Evolutionary conservation across 108 stramenopile genomes (phyloP), one percentile per base, ranked within the genome.

Genomic region (Seminavis robusta): DNA sequence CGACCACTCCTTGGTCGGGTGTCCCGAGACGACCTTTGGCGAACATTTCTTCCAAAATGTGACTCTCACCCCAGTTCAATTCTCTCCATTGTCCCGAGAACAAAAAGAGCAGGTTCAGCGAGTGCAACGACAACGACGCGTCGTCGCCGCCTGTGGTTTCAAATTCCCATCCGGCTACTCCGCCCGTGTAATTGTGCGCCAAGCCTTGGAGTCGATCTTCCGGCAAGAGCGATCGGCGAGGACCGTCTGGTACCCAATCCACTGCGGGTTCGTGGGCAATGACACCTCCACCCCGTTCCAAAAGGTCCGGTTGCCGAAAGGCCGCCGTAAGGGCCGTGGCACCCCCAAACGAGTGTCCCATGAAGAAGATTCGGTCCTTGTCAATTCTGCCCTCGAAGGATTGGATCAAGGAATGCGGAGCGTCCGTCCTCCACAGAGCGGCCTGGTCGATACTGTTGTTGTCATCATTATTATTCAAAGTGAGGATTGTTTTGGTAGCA

Each of bases 281-380:
- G 19, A 80, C 51, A 23, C 58, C 47, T 1, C 30, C 33, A n/a
- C n/a, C n/a, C n/a, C n/a, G n/a, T 2, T 16, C 10, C 16, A 58
- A 29, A 0, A 72, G 13, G 16, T 74, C 70, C 0, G 71, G 75
- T 25, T 62, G 69, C n/a, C 61, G 44, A 3, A 29, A 55, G 1
- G 71, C 73, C 4, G 73, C 84, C 11, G 69, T 48, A 3, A 85
- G 38, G 0, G 62, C 67, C 9, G 84, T 81, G 10, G 73, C 73
- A 20, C 79, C 84, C 11, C 84, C 84, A 66, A 81, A 79, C 13
- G 63, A 66, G 66, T 85, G 84, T 6, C 84, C 84, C 74, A 85
- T 80, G 27, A 76, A 53, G 33, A 61, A 41, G 16, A 79, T 51
- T 21, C 73, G 46, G 21, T 69, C 41, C 13, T 20, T 46, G 11